Base-by-base conservation (phyloP, 2,329 filamentous ascomycete genomes). In the Polychaeton citri region DNA sequence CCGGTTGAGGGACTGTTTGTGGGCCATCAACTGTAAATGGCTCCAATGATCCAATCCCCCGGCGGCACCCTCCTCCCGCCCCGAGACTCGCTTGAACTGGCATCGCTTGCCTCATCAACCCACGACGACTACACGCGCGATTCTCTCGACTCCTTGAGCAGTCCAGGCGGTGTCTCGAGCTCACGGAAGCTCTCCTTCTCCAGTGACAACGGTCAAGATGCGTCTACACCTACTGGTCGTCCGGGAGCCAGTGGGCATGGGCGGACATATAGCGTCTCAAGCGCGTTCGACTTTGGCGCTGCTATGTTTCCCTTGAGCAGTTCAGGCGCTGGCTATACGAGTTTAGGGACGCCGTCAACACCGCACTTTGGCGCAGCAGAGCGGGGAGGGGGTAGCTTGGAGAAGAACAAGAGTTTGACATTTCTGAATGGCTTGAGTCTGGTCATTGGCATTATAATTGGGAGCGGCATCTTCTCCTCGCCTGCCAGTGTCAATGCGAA, bases 71-170 rank as follows among this genome's bases (percentile, higher is more conserved):
- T 41, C 24, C 33, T 36, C 28, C 63, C 65, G 9, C 64, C 75
- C 42, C 83, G 90, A 64, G 90, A 98, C 69, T 96, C 88, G 32
- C 76, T 98, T 53, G 90, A 98, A 66, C 80, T 98, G 39, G 90
- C 87, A 41, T 95, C 87, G 36, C 76, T 98, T 44, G 90, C 88
- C 41, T 93, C 85, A 43, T 87, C 81, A 24, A 85, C 81, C 48
- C 73, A 70, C 35, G 35, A 46, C 37, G 36, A 51, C 38, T 71
- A 71, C 43, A 71, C 70, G 8, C 74, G 79, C 32, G 65, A 71
- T n/a, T 81, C 79, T 12, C 73, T 80, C 38, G 68, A 68, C 28
- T 94, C 86, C 21, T 28, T 28, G 4, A 81, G 76, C 2, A 74
- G 77, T 26, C 84, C 81, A n/a, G 88, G 84, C 48, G 76, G 87